phyloP scores from a whole-genome alignment of 495 filamentous ascomycete species.

The Chaetomidium leptoderma region DNA sequence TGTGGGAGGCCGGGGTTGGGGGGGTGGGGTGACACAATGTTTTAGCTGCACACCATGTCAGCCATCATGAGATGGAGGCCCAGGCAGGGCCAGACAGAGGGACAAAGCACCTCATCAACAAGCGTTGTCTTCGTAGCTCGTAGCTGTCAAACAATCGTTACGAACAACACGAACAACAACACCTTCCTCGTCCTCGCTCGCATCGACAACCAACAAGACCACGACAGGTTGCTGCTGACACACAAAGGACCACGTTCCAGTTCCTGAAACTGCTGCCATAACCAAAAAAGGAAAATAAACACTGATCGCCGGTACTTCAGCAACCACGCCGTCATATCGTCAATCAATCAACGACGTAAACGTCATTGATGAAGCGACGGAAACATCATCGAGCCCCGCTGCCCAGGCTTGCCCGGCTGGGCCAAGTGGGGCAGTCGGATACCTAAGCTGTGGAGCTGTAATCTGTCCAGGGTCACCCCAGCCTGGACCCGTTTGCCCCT shows the following conservation, averaged over 20 bases:
- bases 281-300: no score
- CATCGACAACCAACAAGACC: constrained; percentile 9
- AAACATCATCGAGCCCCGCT: background rate
- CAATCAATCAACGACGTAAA: background rate
- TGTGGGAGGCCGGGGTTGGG: background rate
- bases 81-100: background rate
- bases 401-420: background rate
- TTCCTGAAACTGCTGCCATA: no score
- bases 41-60: constrained; percentile 13
- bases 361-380: background rate
- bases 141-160: constrained; percentile 6
- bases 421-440: background rate
- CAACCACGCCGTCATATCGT: no score
- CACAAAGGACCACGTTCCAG: constrained; percentile 5
- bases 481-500: no score
- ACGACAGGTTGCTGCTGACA: constrained; percentile 4
- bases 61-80: background rate
- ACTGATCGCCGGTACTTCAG: no score
- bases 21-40: background rate
- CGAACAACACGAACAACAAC: background rate
- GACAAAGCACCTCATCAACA: constrained; percentile 9
- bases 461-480: no score
- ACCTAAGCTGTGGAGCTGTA: background rate
- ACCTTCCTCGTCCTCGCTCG: background rate
- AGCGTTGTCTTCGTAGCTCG: no score